These are phyloP conservation scores for Cyphellophora europaea DNA, from an alignment of 2,329 filamentous ascomycete species.

Conservation along the genomic window DNA sequence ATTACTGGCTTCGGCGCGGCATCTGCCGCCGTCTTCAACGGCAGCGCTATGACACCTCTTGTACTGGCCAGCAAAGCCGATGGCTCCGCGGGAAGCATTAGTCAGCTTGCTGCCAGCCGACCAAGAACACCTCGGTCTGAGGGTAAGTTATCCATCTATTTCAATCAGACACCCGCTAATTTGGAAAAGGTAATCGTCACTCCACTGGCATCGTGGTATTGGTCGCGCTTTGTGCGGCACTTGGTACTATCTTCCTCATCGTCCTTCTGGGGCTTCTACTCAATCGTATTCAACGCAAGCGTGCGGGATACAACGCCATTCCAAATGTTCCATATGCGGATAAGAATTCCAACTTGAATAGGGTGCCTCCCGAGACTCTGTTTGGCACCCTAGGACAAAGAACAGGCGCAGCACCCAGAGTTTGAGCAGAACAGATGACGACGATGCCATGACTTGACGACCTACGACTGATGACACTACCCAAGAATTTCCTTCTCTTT, in stretches of 20 bases:
- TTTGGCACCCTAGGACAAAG: slow-evolving; percentile 21
- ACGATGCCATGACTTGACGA: slow-evolving; percentile 2
- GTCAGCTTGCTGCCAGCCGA: slow-evolving; percentile 60
- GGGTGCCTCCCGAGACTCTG: slow-evolving; percentile 37
- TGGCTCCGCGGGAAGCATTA: slow-evolving; percentile 62
- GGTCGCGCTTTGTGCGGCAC: slow-evolving; percentile 36
- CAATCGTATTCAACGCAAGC: slow-evolving; percentile 37
- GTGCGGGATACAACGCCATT: slow-evolving; percentile 36
- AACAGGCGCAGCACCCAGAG: slow-evolving; percentile 6
- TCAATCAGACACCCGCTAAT: not conserved
- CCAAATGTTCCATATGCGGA: slow-evolving; percentile 35
- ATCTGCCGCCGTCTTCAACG: slow-evolving; percentile 82
- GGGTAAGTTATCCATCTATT: slow-evolving; percentile 40
- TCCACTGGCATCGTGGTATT: slow-evolving; percentile 37
- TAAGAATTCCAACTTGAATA: slow-evolving; percentile 35
- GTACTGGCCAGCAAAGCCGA: slow-evolving; percentile 62
- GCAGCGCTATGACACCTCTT: slow-evolving; percentile 68
- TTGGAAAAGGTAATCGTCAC: slow-evolving; percentile 25
- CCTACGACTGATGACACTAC: too few relatives aligned
- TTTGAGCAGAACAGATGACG: slow-evolving; percentile 3
- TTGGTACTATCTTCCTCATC: slow-evolving; percentile 39
- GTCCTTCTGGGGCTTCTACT: slow-evolving; percentile 37
- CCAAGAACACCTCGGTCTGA: slow-evolving; percentile 60
- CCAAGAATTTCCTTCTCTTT: too few relatives aligned
- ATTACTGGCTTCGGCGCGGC: slow-evolving; percentile 69